Conservation (phyloP, 352 stramenopile genomes). For the Phytophthora multivora region DNA sequence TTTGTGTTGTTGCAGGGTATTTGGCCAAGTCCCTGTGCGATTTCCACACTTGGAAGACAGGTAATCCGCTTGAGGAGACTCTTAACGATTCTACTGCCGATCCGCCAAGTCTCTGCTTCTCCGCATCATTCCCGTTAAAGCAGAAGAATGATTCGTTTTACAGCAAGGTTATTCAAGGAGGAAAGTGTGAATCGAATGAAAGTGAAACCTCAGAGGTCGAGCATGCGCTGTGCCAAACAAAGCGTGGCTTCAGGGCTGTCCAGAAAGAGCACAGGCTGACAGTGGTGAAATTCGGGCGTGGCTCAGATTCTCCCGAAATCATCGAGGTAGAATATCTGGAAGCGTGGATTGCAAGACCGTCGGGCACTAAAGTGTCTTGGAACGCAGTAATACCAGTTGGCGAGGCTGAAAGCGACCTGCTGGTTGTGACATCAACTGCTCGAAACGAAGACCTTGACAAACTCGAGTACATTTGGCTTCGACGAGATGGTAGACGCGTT, state of each 20-base stretch:
- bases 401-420: conserved; percentile 1
- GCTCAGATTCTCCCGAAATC: conserved; percentile 2
- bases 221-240: conserved; percentile 9
- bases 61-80: conserved; percentile 19
- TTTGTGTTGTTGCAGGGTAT: conserved; percentile 32
- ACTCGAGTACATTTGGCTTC: conserved; percentile 28
- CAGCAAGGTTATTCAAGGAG: conserved; percentile 1
- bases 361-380: conserved; percentile 2
- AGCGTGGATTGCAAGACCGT: conserved; percentile 12
- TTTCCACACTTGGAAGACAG: conserved; percentile 28
- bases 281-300: conserved; percentile 16
- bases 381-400: conserved; percentile 3
- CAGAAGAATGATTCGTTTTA: conserved; percentile 15
- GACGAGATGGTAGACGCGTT: conserved; percentile 8
- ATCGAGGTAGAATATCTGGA: conserved; percentile 29
- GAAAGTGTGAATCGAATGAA: background rate
- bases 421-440: conserved; percentile 23
- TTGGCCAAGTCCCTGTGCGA: conserved; percentile 49
- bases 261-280: conserved; percentile 9
- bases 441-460: conserved; percentile 7
- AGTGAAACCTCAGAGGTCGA: conserved; percentile 9
- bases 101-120: conserved; percentile 31
- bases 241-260: background rate
- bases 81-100: background rate
- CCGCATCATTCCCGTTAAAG: conserved; percentile 40